phyloP scores from a whole-genome alignment of 2,329 filamentous ascomycete genomes.

The Tricladium varicosporioides region DNA sequence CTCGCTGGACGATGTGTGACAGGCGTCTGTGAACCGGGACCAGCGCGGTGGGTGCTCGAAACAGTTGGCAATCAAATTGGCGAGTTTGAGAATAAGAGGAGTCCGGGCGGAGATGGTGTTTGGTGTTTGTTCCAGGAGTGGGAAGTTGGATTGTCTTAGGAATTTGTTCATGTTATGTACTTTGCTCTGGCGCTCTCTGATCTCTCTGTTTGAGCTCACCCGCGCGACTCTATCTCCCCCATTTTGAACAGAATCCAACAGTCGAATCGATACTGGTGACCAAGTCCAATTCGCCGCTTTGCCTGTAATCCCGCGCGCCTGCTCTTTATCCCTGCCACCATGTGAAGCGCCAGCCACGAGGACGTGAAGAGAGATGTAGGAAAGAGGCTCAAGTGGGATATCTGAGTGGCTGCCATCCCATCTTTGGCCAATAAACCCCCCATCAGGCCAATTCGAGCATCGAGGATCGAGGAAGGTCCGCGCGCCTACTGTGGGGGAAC shows the following conservation, averaged over 20 bases:
- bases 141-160: conserved; percentile 4
- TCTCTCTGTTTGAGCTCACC: conserved; percentile 19
- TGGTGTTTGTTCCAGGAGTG: not conserved
- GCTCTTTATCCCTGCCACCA: conserved; percentile 7
- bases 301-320: conserved; percentile 27
- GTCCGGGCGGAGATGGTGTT: not conserved
- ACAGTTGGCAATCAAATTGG: not conserved
- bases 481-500: conserved; percentile 17
- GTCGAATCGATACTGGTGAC: conserved; percentile 22
- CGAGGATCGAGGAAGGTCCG: conserved; percentile 15
- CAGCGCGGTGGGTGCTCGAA: not conserved
- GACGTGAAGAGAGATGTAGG: conserved; percentile 17
- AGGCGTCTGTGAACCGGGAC: not conserved
- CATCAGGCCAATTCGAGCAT: conserved; percentile 1
- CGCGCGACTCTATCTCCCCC: conserved; percentile 22
- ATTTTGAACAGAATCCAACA: conserved; percentile 4
- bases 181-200: conserved; percentile 2
- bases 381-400: conserved; percentile 25
- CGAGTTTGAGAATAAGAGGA: not conserved
- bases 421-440: conserved; percentile 16
- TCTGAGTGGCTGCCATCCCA: conserved; percentile 25
- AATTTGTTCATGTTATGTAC: conserved; percentile 23
- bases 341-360: conserved; percentile 25
- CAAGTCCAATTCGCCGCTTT: conserved; percentile 9
- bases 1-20: not conserved